Evolutionary conservation across 495 filamentous ascomycete species (phyloP).

Genomic region (Cercophora samala): DNA sequence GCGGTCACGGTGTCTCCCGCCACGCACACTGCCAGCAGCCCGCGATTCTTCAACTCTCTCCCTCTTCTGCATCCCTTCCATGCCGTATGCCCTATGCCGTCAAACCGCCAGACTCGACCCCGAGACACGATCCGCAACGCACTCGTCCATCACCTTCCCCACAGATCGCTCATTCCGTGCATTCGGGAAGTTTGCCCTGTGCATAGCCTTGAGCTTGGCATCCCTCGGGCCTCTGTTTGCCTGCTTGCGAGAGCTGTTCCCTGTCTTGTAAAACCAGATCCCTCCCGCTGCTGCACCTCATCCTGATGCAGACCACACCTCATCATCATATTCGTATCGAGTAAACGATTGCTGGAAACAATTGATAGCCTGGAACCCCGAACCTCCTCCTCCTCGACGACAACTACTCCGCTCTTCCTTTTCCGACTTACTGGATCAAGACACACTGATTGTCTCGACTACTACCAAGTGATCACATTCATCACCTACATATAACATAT

Average conservation of each 20-base stretch:
- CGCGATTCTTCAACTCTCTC: conserved; percentile 9
- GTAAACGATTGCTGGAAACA: conserved; percentile 17
- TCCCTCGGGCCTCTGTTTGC: conserved; percentile 24
- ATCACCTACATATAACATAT: neutral
- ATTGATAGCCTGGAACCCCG: neutral
- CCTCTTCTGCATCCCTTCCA: conserved; percentile 14
- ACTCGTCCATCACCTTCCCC: conserved; percentile 23
- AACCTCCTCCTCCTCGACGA: neutral
- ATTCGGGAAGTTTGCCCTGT: conserved; percentile 10
- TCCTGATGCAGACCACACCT: neutral
- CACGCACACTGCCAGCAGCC: neutral
- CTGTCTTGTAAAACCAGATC: conserved; percentile 26
- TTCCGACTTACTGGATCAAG: no score
- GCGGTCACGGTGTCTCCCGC: conserved; percentile 11
- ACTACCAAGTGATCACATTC: neutral
- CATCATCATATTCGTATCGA: conserved; percentile 9
- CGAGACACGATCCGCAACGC: conserved; percentile 49
- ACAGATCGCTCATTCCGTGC: conserved; percentile 17
- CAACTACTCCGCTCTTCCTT: neutral
- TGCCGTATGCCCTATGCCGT: no score
- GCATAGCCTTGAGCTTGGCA: conserved; percentile 17
- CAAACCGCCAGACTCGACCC: conserved; percentile 30
- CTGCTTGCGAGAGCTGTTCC: conserved; percentile 12
- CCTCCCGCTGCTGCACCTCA: conserved; percentile 17
- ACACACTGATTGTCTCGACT: neutral